A percentile compares a stretch with the other conserved stretches of the same genome.
These are phyloP conservation scores for Litsea cubeba DNA, from an alignment of 164 flowering plant species.

Conservation along the genomic window DNA sequence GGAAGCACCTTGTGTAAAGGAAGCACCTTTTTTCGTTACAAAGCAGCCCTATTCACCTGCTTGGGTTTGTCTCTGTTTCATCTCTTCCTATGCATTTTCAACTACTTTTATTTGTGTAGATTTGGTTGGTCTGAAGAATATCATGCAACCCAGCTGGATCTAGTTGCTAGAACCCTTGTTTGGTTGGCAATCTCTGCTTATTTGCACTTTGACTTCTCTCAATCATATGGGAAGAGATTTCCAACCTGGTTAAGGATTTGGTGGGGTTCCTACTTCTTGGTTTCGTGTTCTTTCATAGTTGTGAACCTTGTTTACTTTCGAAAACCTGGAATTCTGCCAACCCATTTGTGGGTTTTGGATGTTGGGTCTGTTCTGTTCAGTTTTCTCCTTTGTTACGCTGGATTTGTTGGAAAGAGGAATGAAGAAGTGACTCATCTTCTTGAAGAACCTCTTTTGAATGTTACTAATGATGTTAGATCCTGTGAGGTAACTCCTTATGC, in stretches of 20 bases:
- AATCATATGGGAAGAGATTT: conserved; percentile 10
- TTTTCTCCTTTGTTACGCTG: conserved; percentile 14
- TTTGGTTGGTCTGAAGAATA: conserved; percentile 26
- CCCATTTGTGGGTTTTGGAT: conserved; percentile 21
- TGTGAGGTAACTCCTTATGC: conserved; percentile 23
- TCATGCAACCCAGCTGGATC: conserved; percentile 16
- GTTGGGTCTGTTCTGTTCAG: conserved; percentile 14
- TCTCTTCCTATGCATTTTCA: conserved; percentile 18
- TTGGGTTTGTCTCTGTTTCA: no score
- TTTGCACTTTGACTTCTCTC: conserved; percentile 22
- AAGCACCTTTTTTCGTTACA: conserved; percentile 22
- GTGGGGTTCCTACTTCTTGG: conserved; percentile 24
- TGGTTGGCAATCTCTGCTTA: conserved; percentile 26
- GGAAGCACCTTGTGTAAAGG: conserved; percentile 11
- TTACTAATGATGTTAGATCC: conserved; percentile 8
- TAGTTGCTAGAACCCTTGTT: conserved; percentile 23
- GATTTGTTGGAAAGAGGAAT: conserved; percentile 15
- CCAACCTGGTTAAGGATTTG: conserved; percentile 23
- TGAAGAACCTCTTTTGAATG: conserved; percentile 27
- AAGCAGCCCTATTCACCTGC: conserved; percentile 31
- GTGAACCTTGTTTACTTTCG: conserved; percentile 14
- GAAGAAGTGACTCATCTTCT: conserved; percentile 12
- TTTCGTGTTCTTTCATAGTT: conserved; percentile 20
- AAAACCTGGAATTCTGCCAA: conserved; percentile 8
- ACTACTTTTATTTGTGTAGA: conserved; percentile 22